These are phyloP conservation scores for Podaxis pistillaris DNA, from an alignment of 768 basidiomycete species.

Conservation along the genomic window DNA sequence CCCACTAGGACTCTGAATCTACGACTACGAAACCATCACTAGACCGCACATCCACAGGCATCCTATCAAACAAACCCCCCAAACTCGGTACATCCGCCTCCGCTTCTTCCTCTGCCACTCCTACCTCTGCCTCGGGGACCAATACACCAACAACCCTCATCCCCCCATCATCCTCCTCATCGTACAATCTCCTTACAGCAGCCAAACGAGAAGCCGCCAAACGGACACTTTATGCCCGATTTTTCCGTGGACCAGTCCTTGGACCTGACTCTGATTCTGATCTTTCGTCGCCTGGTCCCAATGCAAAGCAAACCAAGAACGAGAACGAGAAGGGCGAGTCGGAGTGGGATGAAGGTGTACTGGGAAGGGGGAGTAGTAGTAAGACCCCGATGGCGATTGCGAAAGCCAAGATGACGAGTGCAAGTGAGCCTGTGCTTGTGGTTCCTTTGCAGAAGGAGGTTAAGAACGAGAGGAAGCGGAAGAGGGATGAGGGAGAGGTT, in stretches of 20 bases:
- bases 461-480: constrained; percentile 13
- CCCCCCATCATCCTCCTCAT: constrained; percentile 24
- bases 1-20: constrained; percentile 11
- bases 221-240: constrained; percentile 71
- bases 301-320: not conserved
- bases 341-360: not conserved
- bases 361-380: not conserved
- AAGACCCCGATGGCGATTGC: constrained; percentile 18
- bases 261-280: constrained; percentile 37
- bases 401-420: constrained; percentile 14
- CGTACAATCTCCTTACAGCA: constrained; percentile 50
- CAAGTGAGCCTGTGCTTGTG: constrained; percentile 10
- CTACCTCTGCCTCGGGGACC: constrained; percentile 33
- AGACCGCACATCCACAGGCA: constrained; percentile 69
- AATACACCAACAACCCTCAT: constrained; percentile 35
- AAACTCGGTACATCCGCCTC: constrained; percentile 40
- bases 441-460: not conserved
- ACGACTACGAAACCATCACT: constrained; percentile 25
- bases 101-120: constrained; percentile 28
- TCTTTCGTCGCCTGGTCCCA: not conserved
- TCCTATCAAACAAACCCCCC: constrained; percentile 71
- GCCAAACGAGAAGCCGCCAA: constrained; percentile 82
- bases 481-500: not conserved
- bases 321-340: not conserved
- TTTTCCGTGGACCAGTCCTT: constrained; percentile 76